Evolutionary conservation across 2,329 filamentous ascomycete genomes (phyloP), one percentile per base, ranked within the genome.

Genomic region (Diaporthe sp.): DNA sequence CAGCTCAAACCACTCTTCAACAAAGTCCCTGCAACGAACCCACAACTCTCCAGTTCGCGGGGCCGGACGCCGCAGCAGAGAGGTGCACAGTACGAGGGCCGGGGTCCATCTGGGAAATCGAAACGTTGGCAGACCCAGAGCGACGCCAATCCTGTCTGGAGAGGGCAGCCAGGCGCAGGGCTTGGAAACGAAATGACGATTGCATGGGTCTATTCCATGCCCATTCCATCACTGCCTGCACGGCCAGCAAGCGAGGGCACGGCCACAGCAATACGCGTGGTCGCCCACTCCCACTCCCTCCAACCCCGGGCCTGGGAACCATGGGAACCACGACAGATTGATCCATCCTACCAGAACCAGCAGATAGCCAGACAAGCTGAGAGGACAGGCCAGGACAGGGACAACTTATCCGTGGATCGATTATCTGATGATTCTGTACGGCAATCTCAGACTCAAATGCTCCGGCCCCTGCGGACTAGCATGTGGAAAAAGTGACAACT

Each of bases 101-200:
- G 58, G 60, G 44, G 65, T 28, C 39, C 37, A 58, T 58, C 51
- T 28, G 44, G 51, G 39, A 72, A 71, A 60, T 51, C 57, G n/a
- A 51, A 65, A 42, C 42, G 47, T 65, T 65, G 71, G 71, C 71
- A 72, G 57, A 37, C 42, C 70, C 58, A 60, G 57, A n/a, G 25
- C 22, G 60, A 73, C 63, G 63, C 63, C 63, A 68, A 68, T 68
- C 63, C 63, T 68, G 44, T 39, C 63, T 68, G 28, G 63, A 68
- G 63, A 25, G 4, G 34, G 65, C 17, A 70, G 20, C 65, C 65
- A 70, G 65, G 65, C 65, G 65, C 65, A 70, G 65, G 65, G 49
- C 65, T 70, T 70, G 65, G 60, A 73, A 63, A 42, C 57, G 58
- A 72, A 71, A 71, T 74, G 72, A 74, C 72, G 72, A 60, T 42